phyloP scores from a whole-genome alignment of 2,329 filamentous ascomycete species.

The Cladophialophora psammophila region DNA sequence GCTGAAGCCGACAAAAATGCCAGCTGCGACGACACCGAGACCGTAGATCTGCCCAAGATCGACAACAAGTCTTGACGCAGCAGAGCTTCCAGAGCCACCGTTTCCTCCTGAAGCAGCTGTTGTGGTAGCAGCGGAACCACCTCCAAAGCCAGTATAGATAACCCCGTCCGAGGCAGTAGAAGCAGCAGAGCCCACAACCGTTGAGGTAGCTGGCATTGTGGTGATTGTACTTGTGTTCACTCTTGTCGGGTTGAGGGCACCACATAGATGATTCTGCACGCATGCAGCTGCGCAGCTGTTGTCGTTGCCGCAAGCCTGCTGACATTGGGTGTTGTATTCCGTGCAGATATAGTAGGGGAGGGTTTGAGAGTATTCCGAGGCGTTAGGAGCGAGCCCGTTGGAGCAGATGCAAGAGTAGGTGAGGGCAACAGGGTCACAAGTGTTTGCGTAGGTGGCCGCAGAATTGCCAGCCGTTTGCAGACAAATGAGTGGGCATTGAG shows the following conservation, averaged over 20 bases:
- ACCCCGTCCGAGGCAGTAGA: constrained; percentile 45
- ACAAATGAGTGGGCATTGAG: constrained; percentile 55
- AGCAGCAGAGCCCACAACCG: constrained; percentile 44
- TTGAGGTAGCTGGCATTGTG: constrained; percentile 46
- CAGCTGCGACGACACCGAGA: constrained; percentile 60
- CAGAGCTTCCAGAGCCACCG: constrained; percentile 35
- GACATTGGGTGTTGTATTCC: constrained; percentile 64
- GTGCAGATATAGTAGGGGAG: constrained; percentile 69
- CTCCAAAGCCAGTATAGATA: constrained; percentile 56
- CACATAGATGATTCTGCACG: constrained; percentile 64
- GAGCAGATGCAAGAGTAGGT: constrained; percentile 64
- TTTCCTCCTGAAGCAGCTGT: constrained; percentile 32
- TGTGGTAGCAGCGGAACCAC: constrained; percentile 44
- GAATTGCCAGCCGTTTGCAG: constrained; percentile 50
- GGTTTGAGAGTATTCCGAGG: constrained; percentile 68
- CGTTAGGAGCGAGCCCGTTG: constrained; percentile 62
- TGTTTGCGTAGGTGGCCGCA: constrained; percentile 47
- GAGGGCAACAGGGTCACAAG: constrained; percentile 57
- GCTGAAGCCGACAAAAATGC: constrained; percentile 66
- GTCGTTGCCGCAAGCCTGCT: constrained; percentile 56
- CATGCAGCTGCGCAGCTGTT: constrained; percentile 60
- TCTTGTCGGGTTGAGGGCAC: constrained; percentile 64
- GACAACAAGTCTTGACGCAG: constrained; percentile 51
- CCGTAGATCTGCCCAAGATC: constrained; percentile 65
- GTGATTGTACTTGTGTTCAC: constrained; percentile 60